These are phyloP conservation scores for Xylaria sp. DNA, from an alignment of 2,329 filamentous ascomycete genomes.

Conservation along the genomic window DNA sequence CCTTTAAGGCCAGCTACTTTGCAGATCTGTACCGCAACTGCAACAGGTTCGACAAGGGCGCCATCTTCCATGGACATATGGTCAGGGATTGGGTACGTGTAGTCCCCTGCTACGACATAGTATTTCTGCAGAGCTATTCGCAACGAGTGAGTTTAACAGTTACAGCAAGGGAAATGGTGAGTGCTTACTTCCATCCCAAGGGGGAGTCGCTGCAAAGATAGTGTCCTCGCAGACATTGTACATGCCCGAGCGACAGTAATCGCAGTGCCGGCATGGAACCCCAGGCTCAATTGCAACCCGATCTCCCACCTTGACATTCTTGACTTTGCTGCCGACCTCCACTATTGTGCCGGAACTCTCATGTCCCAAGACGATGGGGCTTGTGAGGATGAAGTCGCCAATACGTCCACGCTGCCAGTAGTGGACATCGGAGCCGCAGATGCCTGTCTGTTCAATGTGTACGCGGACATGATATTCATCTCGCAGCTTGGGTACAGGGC, in stretches of 20 bases:
- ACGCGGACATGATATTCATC: conserved; percentile 56
- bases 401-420: conserved; percentile 59
- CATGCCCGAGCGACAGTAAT: conserved; percentile 54
- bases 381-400: conserved; percentile 57
- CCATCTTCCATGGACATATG: conserved; percentile 62
- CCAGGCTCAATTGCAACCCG: conserved; percentile 62
- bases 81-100: conserved; percentile 58
- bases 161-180: no score
- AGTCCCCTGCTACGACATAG: conserved; percentile 60
- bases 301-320: conserved; percentile 57
- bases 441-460: conserved; percentile 58
- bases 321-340: conserved; percentile 55
- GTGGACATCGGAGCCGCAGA: conserved; percentile 55
- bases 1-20: conserved; percentile 55
- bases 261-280: conserved; percentile 55
- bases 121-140: conserved; percentile 56
- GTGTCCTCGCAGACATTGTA: conserved; percentile 58
- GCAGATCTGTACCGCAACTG: conserved; percentile 62
- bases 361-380: conserved; percentile 62
- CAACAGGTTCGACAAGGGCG: conserved; percentile 63
- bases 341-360: conserved; percentile 57
- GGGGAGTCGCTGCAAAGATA: conserved; percentile 62
- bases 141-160: not conserved
- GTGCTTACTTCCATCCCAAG: conserved; percentile 56
- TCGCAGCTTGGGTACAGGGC: conserved; percentile 53